A percentile compares a stretch with the other conserved stretches of the same genome.
These are phyloP conservation scores for Xerocomus nothofagi DNA, from an alignment of 1,284 basidiomycete species.

Conservation along the genomic window DNA sequence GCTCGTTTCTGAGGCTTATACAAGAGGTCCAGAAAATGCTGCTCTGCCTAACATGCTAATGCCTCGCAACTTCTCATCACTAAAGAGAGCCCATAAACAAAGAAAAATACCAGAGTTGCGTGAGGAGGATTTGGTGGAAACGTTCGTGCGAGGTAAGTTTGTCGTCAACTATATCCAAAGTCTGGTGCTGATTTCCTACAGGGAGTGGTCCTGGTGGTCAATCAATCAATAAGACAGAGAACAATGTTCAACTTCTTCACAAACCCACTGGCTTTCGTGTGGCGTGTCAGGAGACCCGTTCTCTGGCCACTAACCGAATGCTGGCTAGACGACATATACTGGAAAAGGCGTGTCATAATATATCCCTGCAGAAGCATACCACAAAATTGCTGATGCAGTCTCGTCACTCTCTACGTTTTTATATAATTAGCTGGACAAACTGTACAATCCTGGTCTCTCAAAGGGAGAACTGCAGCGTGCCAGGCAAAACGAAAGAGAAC, in stretches of 20 bases:
- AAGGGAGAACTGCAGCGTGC: slow-evolving; percentile 66
- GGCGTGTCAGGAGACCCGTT: slow-evolving; percentile 77
- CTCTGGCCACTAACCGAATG: slow-evolving; percentile 66
- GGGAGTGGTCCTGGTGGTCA: slow-evolving; percentile 84
- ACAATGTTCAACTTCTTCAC: slow-evolving; percentile 78
- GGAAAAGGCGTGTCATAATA: slow-evolving; percentile 60
- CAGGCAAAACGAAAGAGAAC: slow-evolving; percentile 69
- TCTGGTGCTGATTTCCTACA: slow-evolving; percentile 28
- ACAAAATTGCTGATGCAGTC: slow-evolving; percentile 19
- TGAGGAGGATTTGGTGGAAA: slow-evolving; percentile 74
- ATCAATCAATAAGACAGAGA: slow-evolving; percentile 84
- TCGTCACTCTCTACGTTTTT: slow-evolving; percentile 5
- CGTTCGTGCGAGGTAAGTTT: slow-evolving; percentile 69
- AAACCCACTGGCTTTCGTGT: slow-evolving; percentile 78
- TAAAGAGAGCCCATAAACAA: slow-evolving; percentile 64
- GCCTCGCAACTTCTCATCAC: slow-evolving; percentile 58
- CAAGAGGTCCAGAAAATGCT: slow-evolving; percentile 42
- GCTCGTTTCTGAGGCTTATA: slow-evolving; percentile 33
- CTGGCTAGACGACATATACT: slow-evolving; percentile 65
- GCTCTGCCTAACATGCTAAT: slow-evolving; percentile 35
- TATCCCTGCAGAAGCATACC: slow-evolving; percentile 13
- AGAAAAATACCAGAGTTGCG: slow-evolving; percentile 63
- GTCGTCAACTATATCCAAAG: not conserved
- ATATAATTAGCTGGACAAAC: slow-evolving; percentile 57
- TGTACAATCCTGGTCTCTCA: slow-evolving; percentile 73